Conservation (phyloP, 108 stramenopile species). For the Thalassiosira profunda region DNA sequence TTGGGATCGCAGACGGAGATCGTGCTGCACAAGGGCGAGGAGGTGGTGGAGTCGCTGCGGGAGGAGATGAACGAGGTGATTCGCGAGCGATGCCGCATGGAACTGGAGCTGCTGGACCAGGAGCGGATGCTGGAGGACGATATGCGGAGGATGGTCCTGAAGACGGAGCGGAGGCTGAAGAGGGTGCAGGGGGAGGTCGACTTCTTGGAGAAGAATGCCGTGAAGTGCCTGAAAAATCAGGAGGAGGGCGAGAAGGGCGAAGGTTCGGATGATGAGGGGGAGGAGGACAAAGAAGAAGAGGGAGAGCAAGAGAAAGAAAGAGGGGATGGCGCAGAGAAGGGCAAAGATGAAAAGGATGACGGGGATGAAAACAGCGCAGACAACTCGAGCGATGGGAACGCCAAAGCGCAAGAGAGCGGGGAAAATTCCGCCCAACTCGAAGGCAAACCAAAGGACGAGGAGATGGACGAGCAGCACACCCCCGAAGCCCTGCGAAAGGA, state of each 20-base stretch:
- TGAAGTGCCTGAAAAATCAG: constrained; percentile 31
- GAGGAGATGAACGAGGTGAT: constrained; percentile 57
- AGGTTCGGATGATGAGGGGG: too few relatives aligned
- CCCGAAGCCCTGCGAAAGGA: constrained; percentile 32
- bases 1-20: constrained; percentile 43
- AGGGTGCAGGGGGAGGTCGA: constrained; percentile 50
- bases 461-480: constrained; percentile 1
- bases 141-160: constrained; percentile 32
- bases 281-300: too few relatives aligned
- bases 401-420: background rate
- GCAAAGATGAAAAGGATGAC: background rate
- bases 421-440: too few relatives aligned
- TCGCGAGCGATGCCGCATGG: constrained; percentile 45
- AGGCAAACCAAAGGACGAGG: background rate
- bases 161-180: constrained; percentile 40
- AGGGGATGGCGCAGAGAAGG: background rate
- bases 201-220: constrained; percentile 47
- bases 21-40: constrained; percentile 47
- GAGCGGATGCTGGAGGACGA: constrained; percentile 38
- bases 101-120: constrained; percentile 50
- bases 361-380: background rate
- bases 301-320: background rate
- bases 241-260: constrained; percentile 18
- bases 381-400: background rate
- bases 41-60: constrained; percentile 40